phyloP scores from a whole-genome alignment of 73 alveolate genomes.

The Paramecium sonneborni region DNA sequence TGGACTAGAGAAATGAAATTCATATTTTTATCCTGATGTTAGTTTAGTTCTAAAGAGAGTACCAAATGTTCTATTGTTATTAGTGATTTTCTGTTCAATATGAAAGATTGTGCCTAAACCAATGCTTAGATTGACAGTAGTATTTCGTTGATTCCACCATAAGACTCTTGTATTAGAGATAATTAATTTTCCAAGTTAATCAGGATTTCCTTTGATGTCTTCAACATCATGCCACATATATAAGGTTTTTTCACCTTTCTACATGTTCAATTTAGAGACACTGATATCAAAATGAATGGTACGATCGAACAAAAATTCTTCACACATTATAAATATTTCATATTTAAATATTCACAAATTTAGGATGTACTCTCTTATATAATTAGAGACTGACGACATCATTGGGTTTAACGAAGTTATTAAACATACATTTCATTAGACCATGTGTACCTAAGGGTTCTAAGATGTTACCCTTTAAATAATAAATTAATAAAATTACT shows the following conservation, averaged over 20 bases:
- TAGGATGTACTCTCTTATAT: slow-evolving; percentile 95
- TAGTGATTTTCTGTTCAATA: background rate
- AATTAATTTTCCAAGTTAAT: background rate
- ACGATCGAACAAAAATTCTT: background rate
- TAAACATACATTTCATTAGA: slow-evolving; percentile 98
- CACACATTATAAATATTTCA: slow-evolving; percentile 22
- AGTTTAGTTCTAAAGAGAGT: slow-evolving; percentile 17
- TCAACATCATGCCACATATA: background rate
- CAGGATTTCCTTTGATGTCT: slow-evolving; percentile 42
- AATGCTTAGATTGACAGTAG: background rate
- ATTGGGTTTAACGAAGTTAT: slow-evolving; percentile 92
- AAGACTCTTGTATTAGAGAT: background rate
- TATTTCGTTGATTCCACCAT: background rate
- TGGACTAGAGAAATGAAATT: background rate
- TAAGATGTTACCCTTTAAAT: slow-evolving; percentile 62
- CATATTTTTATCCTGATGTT: background rate
- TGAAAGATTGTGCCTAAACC: slow-evolving; percentile 43
- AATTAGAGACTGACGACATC: slow-evolving; percentile 96
- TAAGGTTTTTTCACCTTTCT: background rate
- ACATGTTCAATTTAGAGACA: background rate
- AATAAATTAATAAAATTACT: slow-evolving; percentile 9
- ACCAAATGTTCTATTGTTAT: background rate
- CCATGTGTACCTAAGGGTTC: slow-evolving; percentile 99
- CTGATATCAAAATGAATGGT: background rate
- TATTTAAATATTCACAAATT: slow-evolving; percentile 40